Base-by-base conservation (phyloP, 257 asterid genomes). In the Coffea canephora region DNA sequence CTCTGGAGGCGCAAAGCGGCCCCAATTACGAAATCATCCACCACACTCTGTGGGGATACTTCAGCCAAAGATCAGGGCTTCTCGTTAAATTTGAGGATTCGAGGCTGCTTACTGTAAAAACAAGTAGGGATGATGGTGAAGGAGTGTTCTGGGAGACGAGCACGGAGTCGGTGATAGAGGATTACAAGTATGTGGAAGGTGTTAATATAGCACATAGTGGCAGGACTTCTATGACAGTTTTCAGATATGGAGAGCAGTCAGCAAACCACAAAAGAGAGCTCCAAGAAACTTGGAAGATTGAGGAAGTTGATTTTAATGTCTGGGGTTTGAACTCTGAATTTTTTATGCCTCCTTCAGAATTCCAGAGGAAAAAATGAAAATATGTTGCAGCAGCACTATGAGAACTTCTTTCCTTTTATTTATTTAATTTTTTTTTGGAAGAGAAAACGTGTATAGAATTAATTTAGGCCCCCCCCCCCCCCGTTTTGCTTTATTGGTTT, bases 41-140 rank as follows among this genome's bases (percentile, higher is more conserved):
- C 85, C 99, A 95, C 87, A 95, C 99, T 0, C 69, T 95, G 0
- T 95, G 99, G 99, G 99, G 99, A 27, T 93, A 95, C 77, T 95
- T 95, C 73, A 93, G 99, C 89, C 99, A 93, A 87, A 86, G 99
- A 82, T 95, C 99, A 7, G 99, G 99, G 1, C 89, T 95, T 12
- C 84, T 95, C 5, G 91, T 93, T 2, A 95, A 95, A 85, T 87
- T 95, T 31, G 99, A 95, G 85, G 99, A 95, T 36, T 93, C 99
- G 0, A 85, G 90, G 83, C 81, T 95, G 73, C 93, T 95, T 0
- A 86, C 97, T 0, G 97, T 95, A 8, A 95, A 91, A 76, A 93
- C 96, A 14, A 85, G 86, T 78, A 88, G 96, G 69, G 99, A 90
- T 25, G 98, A 95, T 12, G 94, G 96, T 0, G 98, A 91, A 49